Evolutionary conservation across 2,329 filamentous ascomycete genomes (phyloP).

Genomic region (Exophiala sideris): DNA sequence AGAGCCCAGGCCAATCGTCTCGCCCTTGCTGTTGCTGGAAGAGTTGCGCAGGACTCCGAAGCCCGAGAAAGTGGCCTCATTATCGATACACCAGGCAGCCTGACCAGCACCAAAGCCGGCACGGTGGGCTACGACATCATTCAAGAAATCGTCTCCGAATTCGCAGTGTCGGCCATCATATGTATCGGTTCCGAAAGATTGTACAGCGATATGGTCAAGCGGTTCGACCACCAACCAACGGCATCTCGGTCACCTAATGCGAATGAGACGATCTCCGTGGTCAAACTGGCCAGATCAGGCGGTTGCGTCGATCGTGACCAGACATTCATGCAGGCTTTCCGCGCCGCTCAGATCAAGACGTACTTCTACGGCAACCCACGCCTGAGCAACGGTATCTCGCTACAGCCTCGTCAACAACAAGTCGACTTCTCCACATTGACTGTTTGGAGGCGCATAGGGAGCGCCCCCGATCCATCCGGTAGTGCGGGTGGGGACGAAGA

Average conservation of each 20-base stretch:
- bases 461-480: conserved; percentile 7
- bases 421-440: conserved; percentile 72
- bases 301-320: conserved; percentile 77
- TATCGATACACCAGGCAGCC: conserved; percentile 74
- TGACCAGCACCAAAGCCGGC: conserved; percentile 52
- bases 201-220: conserved; percentile 68
- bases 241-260: conserved; percentile 45
- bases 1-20: conserved; percentile 71
- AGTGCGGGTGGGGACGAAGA: conserved; percentile 36
- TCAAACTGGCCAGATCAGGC: conserved; percentile 79
- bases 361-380: conserved; percentile 84
- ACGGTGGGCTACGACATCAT: conserved; percentile 69
- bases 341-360: conserved; percentile 75
- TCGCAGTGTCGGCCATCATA: conserved; percentile 74
- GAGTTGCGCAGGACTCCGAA: conserved; percentile 70
- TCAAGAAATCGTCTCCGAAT: conserved; percentile 71
- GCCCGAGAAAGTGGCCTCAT: conserved; percentile 74
- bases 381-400: conserved; percentile 55
- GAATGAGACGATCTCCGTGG: conserved; percentile 66
- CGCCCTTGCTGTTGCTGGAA: conserved; percentile 72
- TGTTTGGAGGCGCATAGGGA: conserved; percentile 63
- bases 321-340: conserved; percentile 66
- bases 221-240: conserved; percentile 57
- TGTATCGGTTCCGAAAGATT: conserved; percentile 77
- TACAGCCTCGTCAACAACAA: conserved; percentile 84